Percentiles rank a stretch among this genome's conserved stretches.
Evolutionary conservation across 192 early-diverging fungal genomes (phyloP).

Genomic region (Linnemannia elongata): DNA sequence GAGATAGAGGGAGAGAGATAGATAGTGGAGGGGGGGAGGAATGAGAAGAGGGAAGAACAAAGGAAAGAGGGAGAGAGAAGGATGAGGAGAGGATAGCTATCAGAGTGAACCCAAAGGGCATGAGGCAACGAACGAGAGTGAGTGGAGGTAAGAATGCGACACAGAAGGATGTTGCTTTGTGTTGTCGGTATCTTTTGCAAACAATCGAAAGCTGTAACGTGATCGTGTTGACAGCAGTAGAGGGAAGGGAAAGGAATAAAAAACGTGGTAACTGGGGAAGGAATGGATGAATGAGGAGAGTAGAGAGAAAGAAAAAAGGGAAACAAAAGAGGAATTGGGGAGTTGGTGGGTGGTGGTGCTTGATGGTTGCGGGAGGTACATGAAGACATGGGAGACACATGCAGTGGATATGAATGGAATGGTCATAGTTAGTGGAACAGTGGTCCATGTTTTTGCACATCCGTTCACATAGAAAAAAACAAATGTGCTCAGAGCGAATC

Average conservation of each 20-base stretch:
- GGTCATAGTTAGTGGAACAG: not conserved
- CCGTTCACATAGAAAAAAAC: no score
- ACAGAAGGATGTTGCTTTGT: not conserved
- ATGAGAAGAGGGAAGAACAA: not conserved
- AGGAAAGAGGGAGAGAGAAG: not conserved
- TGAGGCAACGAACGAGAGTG: not conserved
- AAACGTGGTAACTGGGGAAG: not conserved
- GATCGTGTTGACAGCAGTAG: not conserved
- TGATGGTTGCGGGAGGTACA: not conserved
- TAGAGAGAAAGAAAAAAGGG: not conserved
- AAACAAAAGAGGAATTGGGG: not conserved
- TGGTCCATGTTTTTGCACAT: no score
- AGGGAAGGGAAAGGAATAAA: not conserved
- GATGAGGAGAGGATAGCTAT: not conserved
- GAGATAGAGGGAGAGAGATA: constrained; percentile 1
- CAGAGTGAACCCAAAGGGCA: not conserved
- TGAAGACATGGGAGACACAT: no score
- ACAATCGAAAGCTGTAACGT: not conserved
- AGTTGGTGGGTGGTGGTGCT: no score
- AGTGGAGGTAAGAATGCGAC: not conserved
- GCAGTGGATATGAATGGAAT: not conserved
- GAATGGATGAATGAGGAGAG: not conserved
- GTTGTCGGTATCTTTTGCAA: not conserved
- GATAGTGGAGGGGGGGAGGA: no score
- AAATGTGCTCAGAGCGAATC: no score